phyloP scores from a whole-genome alignment of 495 filamentous ascomycete genomes.

The Penicillium bialowiezense region DNA sequence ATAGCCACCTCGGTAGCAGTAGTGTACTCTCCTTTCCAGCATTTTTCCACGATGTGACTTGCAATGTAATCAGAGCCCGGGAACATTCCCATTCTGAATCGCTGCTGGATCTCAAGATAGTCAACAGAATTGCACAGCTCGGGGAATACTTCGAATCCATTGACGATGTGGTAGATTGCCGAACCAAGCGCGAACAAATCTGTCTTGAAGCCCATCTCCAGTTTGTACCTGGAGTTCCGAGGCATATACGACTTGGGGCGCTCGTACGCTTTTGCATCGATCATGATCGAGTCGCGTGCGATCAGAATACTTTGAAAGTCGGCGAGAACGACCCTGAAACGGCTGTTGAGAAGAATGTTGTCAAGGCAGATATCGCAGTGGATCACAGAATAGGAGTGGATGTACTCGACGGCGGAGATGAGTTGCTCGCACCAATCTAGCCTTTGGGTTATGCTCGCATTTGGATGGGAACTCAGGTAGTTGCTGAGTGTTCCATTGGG shows the following conservation, averaged over 20 bases:
- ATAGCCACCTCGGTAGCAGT: background rate
- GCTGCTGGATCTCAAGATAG: conserved; percentile 2
- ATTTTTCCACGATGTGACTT: conserved; percentile 10
- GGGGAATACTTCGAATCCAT: conserved; percentile 17
- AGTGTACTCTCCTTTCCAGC: conserved; percentile 9
- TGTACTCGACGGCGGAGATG: background rate
- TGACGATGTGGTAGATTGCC: conserved; percentile 18
- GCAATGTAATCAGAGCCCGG: conserved; percentile 5
- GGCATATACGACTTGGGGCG: conserved; percentile 20
- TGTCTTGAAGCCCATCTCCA: conserved; percentile 6
- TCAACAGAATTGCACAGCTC: conserved; percentile 14
- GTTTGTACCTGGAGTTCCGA: too few species aligned
- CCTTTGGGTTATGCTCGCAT: background rate
- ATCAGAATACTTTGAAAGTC: conserved; percentile 23
- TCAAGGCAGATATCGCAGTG: conserved; percentile 22
- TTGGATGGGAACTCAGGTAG: conserved; percentile 5
- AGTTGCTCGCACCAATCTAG: conserved; percentile 4
- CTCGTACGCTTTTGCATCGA: conserved; percentile 17
- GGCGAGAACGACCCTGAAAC: conserved; percentile 12
- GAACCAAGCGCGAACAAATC: conserved; percentile 26
- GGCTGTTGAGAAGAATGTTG: conserved; percentile 19
- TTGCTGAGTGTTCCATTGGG: conserved; percentile 12
- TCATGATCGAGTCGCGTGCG: background rate
- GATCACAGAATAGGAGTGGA: background rate
- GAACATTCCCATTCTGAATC: conserved; percentile 1